Conservation (phyloP, 257 asterid species). For the Salvia miltiorrhiza region DNA sequence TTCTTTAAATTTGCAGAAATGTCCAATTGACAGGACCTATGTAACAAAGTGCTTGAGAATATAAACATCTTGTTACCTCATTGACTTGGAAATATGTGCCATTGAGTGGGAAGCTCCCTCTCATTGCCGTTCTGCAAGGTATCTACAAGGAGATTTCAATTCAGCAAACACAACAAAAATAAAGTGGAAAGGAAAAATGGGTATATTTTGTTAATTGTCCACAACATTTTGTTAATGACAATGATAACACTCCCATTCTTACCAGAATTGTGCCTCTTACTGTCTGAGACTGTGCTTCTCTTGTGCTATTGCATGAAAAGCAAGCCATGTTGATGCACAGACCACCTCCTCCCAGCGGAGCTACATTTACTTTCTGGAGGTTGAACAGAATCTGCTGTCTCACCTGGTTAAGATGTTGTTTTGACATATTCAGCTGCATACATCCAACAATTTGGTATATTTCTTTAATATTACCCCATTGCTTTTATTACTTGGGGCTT, state of each 20-base stretch:
- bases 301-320: constrained; percentile 54
- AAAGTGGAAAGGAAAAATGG: background rate
- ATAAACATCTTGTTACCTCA: constrained; percentile 54
- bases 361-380: constrained; percentile 66
- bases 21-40: background rate
- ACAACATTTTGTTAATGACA: constrained; percentile 7
- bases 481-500: constrained; percentile 1
- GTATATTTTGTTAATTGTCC: too few relatives aligned
- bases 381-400: constrained; percentile 68
- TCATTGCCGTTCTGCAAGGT: constrained; percentile 97
- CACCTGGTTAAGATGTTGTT: constrained; percentile 57
- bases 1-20: background rate
- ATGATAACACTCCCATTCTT: constrained; percentile 29
- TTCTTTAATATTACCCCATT: background rate
- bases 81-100: constrained; percentile 98
- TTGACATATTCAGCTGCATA: constrained; percentile 11
- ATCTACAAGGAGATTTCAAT: constrained; percentile 40
- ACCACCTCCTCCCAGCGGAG: constrained; percentile 40
- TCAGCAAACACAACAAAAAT: constrained; percentile 17
- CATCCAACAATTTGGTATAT: background rate
- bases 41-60: constrained; percentile 3
- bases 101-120: constrained; percentile 94
- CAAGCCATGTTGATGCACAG: constrained; percentile 61
- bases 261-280: constrained; percentile 98
- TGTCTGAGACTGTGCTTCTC: constrained; percentile 68